Percentiles rank a stretch among this genome's conserved stretches.
phyloP scores from a whole-genome alignment of 1,139 yeast species.

The Saccharomycopsis hybrid region DNA sequence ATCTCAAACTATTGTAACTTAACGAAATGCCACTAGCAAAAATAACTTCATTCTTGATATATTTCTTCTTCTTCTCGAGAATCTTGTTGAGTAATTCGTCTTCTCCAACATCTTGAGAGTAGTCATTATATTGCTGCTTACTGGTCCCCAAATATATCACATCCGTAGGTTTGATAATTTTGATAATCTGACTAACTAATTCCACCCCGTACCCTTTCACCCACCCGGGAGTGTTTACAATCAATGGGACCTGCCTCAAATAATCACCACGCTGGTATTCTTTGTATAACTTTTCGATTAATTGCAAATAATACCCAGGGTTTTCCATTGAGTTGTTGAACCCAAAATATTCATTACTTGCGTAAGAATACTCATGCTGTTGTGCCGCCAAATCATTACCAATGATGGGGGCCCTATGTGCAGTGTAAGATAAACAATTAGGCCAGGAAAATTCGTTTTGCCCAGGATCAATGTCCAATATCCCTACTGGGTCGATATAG shows the following conservation, averaged over 20 bases:
- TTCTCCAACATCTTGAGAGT: constrained; percentile 11
- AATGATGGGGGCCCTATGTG: constrained; percentile 29
- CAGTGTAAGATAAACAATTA: constrained; percentile 38
- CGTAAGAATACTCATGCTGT: constrained; percentile 14
- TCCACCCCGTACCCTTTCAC: constrained; percentile 81
- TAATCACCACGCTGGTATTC: constrained; percentile 28
- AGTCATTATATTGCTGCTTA: constrained; percentile 1
- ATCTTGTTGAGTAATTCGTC: constrained; percentile 10
- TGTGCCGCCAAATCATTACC: constrained; percentile 25
- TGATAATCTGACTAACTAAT: constrained; percentile 46
- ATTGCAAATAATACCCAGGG: constrained; percentile 49
- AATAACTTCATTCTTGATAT: constrained; percentile 21
- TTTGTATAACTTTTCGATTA: constrained; percentile 39
- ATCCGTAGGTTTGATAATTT: constrained; percentile 45
- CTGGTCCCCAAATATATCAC: constrained; percentile 37
- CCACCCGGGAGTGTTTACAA: constrained; percentile 92
- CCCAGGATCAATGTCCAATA: constrained; percentile 85
- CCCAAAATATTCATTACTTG: constrained; percentile 47
- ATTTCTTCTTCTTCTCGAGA: constrained; percentile 21
- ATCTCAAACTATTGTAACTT: constrained; percentile 28
- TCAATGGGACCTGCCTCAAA: constrained; percentile 36
- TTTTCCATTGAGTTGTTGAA: constrained; percentile 65
- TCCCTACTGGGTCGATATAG: constrained; percentile 29
- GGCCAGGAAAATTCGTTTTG: constrained; percentile 79
- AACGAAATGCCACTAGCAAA: constrained; percentile 25